Conservation (phyloP, 495 filamentous ascomycete genomes). For the Parathielavia appendiculata region DNA sequence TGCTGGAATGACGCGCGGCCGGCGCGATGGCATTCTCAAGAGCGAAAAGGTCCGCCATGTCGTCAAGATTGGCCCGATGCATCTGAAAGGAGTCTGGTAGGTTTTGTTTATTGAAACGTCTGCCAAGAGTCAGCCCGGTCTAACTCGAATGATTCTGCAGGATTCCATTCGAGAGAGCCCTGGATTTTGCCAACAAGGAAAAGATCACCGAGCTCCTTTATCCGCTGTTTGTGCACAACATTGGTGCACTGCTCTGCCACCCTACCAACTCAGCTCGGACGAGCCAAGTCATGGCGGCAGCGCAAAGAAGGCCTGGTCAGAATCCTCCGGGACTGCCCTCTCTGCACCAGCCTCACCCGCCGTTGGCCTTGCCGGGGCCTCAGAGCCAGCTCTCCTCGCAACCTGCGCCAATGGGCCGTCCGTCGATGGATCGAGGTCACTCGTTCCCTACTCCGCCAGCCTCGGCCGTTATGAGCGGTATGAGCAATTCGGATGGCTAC, state of each 20-base stretch:
- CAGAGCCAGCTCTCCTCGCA: slow-evolving; percentile 70
- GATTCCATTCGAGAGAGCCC: slow-evolving; percentile 94
- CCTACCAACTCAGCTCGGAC: slow-evolving; percentile 80
- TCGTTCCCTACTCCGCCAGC: slow-evolving; percentile 94
- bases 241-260: slow-evolving; percentile 89
- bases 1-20: slow-evolving; percentile 94
- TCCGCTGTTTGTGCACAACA: slow-evolving; percentile 96
- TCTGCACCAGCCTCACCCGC: slow-evolving; percentile 73
- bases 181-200: slow-evolving; percentile 99
- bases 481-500: slow-evolving; percentile 67
- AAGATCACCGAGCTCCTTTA: slow-evolving; percentile 96
- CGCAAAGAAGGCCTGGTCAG: slow-evolving; percentile 50
- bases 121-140: background rate
- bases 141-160: slow-evolving; percentile 42
- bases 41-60: slow-evolving; percentile 96
- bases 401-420: slow-evolving; percentile 55
- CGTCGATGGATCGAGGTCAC: slow-evolving; percentile 71
- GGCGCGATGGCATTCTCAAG: slow-evolving; percentile 94
- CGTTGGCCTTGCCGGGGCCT: slow-evolving; percentile 67
- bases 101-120: slow-evolving; percentile 27
- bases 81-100: slow-evolving; percentile 97
- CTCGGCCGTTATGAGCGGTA: slow-evolving; percentile 74
- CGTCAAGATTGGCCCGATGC: slow-evolving; percentile 98
- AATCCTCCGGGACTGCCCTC: slow-evolving; percentile 51
- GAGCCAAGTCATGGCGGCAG: slow-evolving; percentile 78